Base-by-base conservation (phyloP, 1,139 yeast genomes). In the Hemisphaericaspora xylanilytica region DNA sequence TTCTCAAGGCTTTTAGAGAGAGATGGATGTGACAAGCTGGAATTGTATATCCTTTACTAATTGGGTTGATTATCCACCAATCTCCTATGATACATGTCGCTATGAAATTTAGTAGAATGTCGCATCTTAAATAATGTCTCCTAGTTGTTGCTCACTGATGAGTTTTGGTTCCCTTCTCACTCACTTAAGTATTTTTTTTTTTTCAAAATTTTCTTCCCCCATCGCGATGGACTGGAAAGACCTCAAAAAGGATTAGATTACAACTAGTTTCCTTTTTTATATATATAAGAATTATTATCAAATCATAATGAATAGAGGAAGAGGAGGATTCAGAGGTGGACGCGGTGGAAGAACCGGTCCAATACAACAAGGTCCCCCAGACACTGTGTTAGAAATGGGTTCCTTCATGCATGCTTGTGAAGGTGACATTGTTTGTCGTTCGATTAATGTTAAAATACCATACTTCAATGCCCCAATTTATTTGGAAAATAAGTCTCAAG, bases 391-490 rank as follows among this genome's bases (percentile, higher is more conserved):
- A 55, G 98, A 92, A 67, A 86, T 94, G 95, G 99, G 99, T 44
- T 62, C 85, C 16, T 94, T 89, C 62, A 56, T 88, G 65, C 96
- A 90, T 63, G 77, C 95, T 11, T 90, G 96, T 64, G 99, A 94
- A 67, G 97, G 96, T 45, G 98, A 94, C 59, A 85, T 94, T 60
- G 95, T 94, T 40, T 92, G 97, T 72, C 88, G 92, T 59, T 88
- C 97, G 36, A 86, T 86, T 57, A 92, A 92, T 65, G 80, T 87
- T 45, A 92, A 92, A 73, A 77, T 94, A 51, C 99, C 99, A 55
- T 94, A 92, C 66, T 94, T 94, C 78, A 94, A 94, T 69, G 99
- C 99, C 21, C 98, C 98, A 61, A 90, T 94, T 59, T 94, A 85
- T 64, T 78, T 92, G 53, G 97, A 92, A 64, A 92, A 92, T 75